Evolutionary conservation across 352 stramenopile species (phyloP), one percentile per base, ranked within the genome.

Genomic region (Phytophthora vignae): DNA sequence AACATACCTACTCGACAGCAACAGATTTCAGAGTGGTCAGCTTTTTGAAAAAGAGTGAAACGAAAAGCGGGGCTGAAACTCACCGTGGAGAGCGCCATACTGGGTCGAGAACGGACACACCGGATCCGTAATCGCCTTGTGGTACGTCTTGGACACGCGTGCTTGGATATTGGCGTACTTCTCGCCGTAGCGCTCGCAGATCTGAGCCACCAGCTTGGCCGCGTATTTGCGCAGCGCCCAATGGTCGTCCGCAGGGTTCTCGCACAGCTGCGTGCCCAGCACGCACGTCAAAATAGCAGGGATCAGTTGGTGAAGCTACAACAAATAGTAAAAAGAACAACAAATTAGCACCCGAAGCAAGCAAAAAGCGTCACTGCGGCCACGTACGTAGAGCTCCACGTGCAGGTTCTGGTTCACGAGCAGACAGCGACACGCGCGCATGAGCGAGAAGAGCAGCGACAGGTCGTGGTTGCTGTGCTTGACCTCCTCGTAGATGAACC

Each of bases 81-180:
- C 82, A 76, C 94, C 96, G 19, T 98, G 87, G 56, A 99, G 91
- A 8, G 94, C 94, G 38, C 96, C 96, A 71, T 97, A 98, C 71
- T 97, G 92, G 0, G 93, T 98, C 25, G 90, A 84, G 62, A 98
- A 91, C 3, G 90, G 84, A 36, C 86, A 89, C 33, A 85, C 60
- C 8, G 87, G 81, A 66, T 97, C 74, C 59, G 84, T 87, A 60
- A 97, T 89, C 19, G 92, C 93, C 60, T 93, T 82, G 79, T 97
- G 93, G 56, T 97, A 95, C 21, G 90, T 94, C 71, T 98, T 97
- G 49, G 97, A 90, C 21, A 98, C 85, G 12, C 93, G 90, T 1
- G 95, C 82, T 71, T 98, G 95, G 50, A 98, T 91, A 49, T 94
- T 97, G 49, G 88, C 78, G 71, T 99, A 99, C 53, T 97, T 92